Evolutionary conservation across 108 stramenopile genomes (phyloP), one percentile per base, ranked within the genome.

Genomic region (Pseudonitzschia pungens): DNA sequence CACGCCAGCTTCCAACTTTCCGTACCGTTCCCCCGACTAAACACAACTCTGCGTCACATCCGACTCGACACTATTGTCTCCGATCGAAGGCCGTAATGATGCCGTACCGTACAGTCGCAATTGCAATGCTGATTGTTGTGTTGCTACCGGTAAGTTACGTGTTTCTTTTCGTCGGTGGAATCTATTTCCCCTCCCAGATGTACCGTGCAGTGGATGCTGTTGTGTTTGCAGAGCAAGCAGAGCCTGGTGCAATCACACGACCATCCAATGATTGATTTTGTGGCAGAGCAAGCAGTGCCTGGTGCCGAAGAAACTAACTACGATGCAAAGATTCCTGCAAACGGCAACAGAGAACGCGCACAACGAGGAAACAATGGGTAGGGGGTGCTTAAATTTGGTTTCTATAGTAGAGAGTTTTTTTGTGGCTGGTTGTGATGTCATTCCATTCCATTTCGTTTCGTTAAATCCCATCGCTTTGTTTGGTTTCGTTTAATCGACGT

Each of bases 401-500:
- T 26, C 43, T 44, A 65, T 65, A 65, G 36, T 65, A 65, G 26
- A 48, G 45, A 18, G 45, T 8, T 14, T 18, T 48, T 4, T 18
- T 4, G 45, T 22, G 32, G 28, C 14, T 5, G 32, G 1, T 18
- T 32, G 16, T 20, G 3, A 2, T 20, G 9, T 32, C 8, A 2
- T 32, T 24, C n/a, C n/a, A n/a, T 20, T 14, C 22, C 16, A 1
- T 18, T 48, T 48, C 45, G 45, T 48, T 48, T 48, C 18, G 7
- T 48, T 48, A 2, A 2, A 6, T 58, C 31, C 16, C 6, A 42
- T 59, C 2, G 32, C 40, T 42, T 65, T 31, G n/a, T 22, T 29
- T 50, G 42, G 50, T n/a, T 22, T 50, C 33, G 29, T 79, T 93
- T 95, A 99, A 72, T 99, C 98, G 44, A 99, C 98, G 71, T 97